Evolutionary conservation across 371 early-diverging fungal genomes (phyloP), one percentile per base, ranked within the genome.

Genomic region (Haplosporangium sp.): DNA sequence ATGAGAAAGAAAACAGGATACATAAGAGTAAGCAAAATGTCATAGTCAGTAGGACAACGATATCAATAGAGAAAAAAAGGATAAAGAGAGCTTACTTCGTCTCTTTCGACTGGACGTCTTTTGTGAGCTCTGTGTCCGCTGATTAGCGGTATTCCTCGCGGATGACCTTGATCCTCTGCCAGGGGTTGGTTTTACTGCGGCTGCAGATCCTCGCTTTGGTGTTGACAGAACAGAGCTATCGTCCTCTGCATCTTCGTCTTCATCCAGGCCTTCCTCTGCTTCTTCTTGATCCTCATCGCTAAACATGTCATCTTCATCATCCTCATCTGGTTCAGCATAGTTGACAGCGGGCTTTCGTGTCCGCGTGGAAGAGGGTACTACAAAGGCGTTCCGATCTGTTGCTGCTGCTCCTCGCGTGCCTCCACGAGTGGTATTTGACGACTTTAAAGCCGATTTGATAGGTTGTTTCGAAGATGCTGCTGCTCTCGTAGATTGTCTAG

Each of bases 321-420:
- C 72, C 35, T 77, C 77, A 27, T 77, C 78, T 9, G 78, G 78
- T 8, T 77, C 78, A 58, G 78, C 63, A 73, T 77, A 77, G 63
- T 73, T 77, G 52, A 77, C 70, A 39, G 78, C 73, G 1, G 72
- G 65, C 47, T 77, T 77, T 42, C 78, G 78, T 20, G 73, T 42
- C 15, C 78, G 61, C 1, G 73, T 77, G 8, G 78, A 69, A 10
- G 78, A 71, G 1, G 77, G 77, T 4, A 62, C 69, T 3, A 61
- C 62, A 39, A 76, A 76, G 9, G 67, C 37, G n/a, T 61, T 71
- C n/a, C 71, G 63, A 63, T 67, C 76, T 1, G 64, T 27, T 27
- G 27, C 66, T 0, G 55, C 53, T 13, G 75, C 53, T 13, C 69
- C 53, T 63, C 55, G 17, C 20, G 37, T 34, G 8, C 67, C 68